Evolutionary conservation across 2,329 filamentous ascomycete species (phyloP).

Genomic region (Zymoseptoria crescenta): DNA sequence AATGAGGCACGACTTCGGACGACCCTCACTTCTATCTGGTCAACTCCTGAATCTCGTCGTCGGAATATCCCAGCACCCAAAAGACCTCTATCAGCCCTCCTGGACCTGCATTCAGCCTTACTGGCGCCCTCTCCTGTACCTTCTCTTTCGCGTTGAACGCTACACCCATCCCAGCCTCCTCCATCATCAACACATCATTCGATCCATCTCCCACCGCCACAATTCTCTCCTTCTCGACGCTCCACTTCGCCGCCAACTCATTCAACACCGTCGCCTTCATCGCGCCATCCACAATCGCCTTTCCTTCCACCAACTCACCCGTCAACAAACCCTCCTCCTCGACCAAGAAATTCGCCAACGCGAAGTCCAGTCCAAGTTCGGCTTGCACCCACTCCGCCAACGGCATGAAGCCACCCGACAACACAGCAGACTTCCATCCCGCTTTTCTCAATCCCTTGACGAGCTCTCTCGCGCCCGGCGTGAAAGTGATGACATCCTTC

Average conservation of each 20-base stretch:
- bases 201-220: slow-evolving; percentile 74
- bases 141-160: slow-evolving; percentile 79
- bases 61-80: neutral
- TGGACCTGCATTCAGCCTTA: slow-evolving; percentile 51
- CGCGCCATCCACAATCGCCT: slow-evolving; percentile 67
- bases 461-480: slow-evolving; percentile 69
- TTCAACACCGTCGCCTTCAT: slow-evolving; percentile 64
- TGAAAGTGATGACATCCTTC: slow-evolving; percentile 64
- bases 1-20: too few species aligned
- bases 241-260: slow-evolving; percentile 62
- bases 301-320: slow-evolving; percentile 61
- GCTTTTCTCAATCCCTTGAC: slow-evolving; percentile 66
- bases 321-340: slow-evolving; percentile 52
- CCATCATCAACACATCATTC: slow-evolving; percentile 76
- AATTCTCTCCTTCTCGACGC: slow-evolving; percentile 56
- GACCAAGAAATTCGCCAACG: slow-evolving; percentile 76
- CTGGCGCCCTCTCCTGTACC: slow-evolving; percentile 69
- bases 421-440: slow-evolving; percentile 79
- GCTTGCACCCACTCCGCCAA: slow-evolving; percentile 78
- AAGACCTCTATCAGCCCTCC: neutral
- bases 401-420: slow-evolving; percentile 87
- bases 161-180: slow-evolving; percentile 64
- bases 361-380: slow-evolving; percentile 77
- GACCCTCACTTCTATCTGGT: neutral
- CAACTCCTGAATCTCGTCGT: neutral